Conservation (phyloP, 2,329 filamentous ascomycete species). For the Coniochaeta sp. region DNA sequence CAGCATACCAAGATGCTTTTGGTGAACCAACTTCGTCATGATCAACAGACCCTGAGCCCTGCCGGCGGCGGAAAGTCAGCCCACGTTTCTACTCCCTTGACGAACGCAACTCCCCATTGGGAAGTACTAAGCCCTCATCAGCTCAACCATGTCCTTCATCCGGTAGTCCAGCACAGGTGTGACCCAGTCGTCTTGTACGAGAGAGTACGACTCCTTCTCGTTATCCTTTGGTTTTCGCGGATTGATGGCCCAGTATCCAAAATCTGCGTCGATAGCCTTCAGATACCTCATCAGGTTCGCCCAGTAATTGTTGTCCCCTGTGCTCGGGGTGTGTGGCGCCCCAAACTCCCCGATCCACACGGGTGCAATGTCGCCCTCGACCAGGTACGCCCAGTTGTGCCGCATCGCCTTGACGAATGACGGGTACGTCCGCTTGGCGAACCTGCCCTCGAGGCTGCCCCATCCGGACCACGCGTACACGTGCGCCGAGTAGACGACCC, state of each 20-base stretch:
- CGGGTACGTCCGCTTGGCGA: constrained; percentile 50
- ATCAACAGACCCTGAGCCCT: no score
- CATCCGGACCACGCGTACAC: constrained; percentile 66
- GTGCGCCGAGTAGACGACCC: constrained; percentile 60
- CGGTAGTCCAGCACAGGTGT: constrained; percentile 56
- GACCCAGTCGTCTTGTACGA: constrained; percentile 57
- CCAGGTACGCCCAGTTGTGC: constrained; percentile 58
- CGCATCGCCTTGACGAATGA: constrained; percentile 58
- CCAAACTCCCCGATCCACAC: constrained; percentile 66
- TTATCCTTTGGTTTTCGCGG: constrained; percentile 54
- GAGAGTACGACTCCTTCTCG: constrained; percentile 50
- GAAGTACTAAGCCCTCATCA: constrained; percentile 29
- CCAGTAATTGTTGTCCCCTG: constrained; percentile 59
- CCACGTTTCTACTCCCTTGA: no score
- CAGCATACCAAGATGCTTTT: neutral
- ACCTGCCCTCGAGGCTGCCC: constrained; percentile 53
- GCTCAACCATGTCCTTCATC: constrained; percentile 51
- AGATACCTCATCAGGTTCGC: constrained; percentile 53
- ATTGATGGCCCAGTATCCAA: constrained; percentile 65
- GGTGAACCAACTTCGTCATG: neutral
- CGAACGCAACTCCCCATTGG: no score
- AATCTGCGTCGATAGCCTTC: constrained; percentile 51
- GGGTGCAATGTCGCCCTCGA: constrained; percentile 46
- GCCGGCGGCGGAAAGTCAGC: no score
- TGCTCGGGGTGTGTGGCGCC: constrained; percentile 41